Evolutionary conservation across 1,284 basidiomycete genomes (phyloP).

Genomic region (Ustilago loliicola): DNA sequence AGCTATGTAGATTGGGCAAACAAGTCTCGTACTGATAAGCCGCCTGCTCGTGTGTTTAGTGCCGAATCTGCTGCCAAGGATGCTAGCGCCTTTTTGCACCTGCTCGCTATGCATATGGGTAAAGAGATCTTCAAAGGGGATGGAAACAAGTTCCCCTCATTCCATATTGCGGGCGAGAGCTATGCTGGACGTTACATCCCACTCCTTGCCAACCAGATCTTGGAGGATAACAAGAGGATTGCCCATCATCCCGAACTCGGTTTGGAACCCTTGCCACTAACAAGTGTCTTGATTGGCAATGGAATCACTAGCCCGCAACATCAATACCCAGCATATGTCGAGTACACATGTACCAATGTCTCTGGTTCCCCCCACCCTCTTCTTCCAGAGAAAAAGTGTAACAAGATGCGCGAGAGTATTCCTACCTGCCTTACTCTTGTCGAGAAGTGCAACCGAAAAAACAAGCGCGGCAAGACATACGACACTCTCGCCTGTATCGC

Average conservation of each 20-base stretch:
- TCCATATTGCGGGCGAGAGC: slow-evolving; percentile 68
- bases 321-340: slow-evolving; percentile 64
- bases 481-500: slow-evolving; percentile 56
- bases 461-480: slow-evolving; percentile 48
- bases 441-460: slow-evolving; percentile 63
- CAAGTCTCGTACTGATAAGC: slow-evolving; percentile 49
- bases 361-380: slow-evolving; percentile 56
- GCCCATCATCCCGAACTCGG: slow-evolving; percentile 57
- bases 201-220: slow-evolving; percentile 61
- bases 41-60: slow-evolving; percentile 60
- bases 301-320: slow-evolving; percentile 66
- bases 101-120: slow-evolving; percentile 61
- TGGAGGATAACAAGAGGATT: slow-evolving; percentile 64
- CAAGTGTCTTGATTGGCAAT: slow-evolving; percentile 67
- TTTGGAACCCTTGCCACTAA: slow-evolving; percentile 60
- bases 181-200: slow-evolving; percentile 68
- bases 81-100: slow-evolving; percentile 66
- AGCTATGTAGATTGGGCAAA: slow-evolving; percentile 69
- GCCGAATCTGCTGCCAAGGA: slow-evolving; percentile 62
- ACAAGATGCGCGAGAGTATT: slow-evolving; percentile 51
- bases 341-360: slow-evolving; percentile 64
- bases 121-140: slow-evolving; percentile 47
- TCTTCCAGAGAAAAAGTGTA: slow-evolving; percentile 53
- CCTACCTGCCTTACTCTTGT: slow-evolving; percentile 58
- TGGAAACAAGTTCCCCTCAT: slow-evolving; percentile 28